Percentiles rank a stretch among this genome's conserved stretches.
Evolutionary conservation across 805 yeast species (phyloP).

Genomic region (Yamadazyma insecticola): DNA sequence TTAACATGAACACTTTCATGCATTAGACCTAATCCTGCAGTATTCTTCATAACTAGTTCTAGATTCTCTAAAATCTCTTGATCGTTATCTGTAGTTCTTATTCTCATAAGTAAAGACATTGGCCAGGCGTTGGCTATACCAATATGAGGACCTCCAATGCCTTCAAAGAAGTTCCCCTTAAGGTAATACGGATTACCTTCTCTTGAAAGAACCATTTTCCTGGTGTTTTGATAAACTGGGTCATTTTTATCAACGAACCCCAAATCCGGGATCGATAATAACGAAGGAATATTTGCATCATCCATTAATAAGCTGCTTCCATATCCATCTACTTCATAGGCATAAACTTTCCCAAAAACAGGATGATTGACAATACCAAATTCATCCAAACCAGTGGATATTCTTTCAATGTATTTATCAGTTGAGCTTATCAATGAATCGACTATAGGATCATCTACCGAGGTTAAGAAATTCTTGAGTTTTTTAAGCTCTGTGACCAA

Average conservation of each 20-base stretch:
- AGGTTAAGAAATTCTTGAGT: slow-evolving; percentile 18
- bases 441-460: slow-evolving; percentile 1
- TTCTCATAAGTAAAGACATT: slow-evolving; percentile 71
- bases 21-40: slow-evolving; percentile 75
- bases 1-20: slow-evolving; percentile 78
- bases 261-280: slow-evolving; percentile 73
- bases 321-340: slow-evolving; percentile 86
- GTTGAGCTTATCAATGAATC: slow-evolving; percentile 18
- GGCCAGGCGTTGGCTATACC: slow-evolving; percentile 88
- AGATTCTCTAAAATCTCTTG: slow-evolving; percentile 54
- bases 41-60: slow-evolving; percentile 49
- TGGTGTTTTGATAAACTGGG: slow-evolving; percentile 67
- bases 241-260: slow-evolving; percentile 55
- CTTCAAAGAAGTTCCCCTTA: slow-evolving; percentile 58
- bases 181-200: slow-evolving; percentile 77
- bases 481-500: slow-evolving; percentile 58
- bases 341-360: slow-evolving; percentile 69
- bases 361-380: slow-evolving; percentile 69
- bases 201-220: slow-evolving; percentile 66
- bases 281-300: slow-evolving; percentile 86
- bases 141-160: slow-evolving; percentile 90
- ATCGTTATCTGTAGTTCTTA: slow-evolving; percentile 71
- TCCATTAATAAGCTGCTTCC: slow-evolving; percentile 76
- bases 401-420: slow-evolving; percentile 32
- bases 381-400: slow-evolving; percentile 53